Percentiles rank a stretch among this genome's conserved stretches.
phyloP scores from a whole-genome alignment of 257 asterid genomes.

The Ballota nigra region DNA sequence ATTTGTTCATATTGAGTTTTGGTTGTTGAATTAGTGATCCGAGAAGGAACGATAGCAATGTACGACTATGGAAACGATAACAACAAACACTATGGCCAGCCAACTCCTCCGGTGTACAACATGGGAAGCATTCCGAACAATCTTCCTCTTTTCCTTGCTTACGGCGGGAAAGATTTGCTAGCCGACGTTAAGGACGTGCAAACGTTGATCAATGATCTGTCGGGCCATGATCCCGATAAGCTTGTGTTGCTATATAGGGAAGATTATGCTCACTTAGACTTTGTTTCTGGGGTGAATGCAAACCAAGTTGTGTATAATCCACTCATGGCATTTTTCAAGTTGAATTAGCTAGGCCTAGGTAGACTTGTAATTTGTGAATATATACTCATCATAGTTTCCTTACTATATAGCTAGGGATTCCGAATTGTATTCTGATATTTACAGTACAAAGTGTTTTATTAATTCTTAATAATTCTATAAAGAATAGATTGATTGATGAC shows the following conservation, averaged over 20 bases:
- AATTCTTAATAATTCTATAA: too few relatives aligned
- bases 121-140: conserved; percentile 42
- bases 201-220: conserved; percentile 32
- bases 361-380: neutral
- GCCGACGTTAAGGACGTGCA: conserved; percentile 53
- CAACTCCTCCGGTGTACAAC: conserved; percentile 53
- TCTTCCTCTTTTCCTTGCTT: conserved; percentile 48
- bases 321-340: conserved; percentile 43
- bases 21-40: conserved; percentile 40
- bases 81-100: conserved; percentile 44
- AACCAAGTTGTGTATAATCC: conserved; percentile 47
- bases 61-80: conserved; percentile 50
- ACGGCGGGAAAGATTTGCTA: conserved; percentile 55
- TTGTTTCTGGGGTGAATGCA: conserved; percentile 46
- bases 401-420: too few relatives aligned
- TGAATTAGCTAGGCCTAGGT: too few relatives aligned
- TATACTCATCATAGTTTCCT: neutral
- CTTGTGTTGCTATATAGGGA: conserved; percentile 38
- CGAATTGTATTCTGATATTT: too few relatives aligned
- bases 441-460: too few relatives aligned
- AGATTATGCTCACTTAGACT: conserved; percentile 58
- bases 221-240: conserved; percentile 41
- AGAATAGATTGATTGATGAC: too few relatives aligned
- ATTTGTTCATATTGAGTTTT: neutral
- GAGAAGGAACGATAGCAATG: conserved; percentile 46